Evolutionary conservation across 2,329 filamentous ascomycete genomes (phyloP).

Genomic region (Coniella vitis): DNA sequence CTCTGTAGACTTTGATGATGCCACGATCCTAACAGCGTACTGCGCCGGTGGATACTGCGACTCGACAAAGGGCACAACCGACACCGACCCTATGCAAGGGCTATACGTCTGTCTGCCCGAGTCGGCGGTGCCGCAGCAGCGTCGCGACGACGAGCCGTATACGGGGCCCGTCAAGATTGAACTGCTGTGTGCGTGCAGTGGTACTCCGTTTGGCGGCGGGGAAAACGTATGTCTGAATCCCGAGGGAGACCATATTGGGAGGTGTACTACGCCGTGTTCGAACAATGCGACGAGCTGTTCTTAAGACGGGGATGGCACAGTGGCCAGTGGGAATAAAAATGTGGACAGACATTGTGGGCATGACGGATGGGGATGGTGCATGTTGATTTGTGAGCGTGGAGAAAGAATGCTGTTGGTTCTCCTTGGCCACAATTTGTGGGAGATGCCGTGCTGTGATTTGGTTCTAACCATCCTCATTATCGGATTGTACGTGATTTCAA

Average conservation of each 20-base stretch:
- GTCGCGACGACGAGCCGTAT: slow-evolving; percentile 6
- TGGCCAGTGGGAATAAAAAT: not conserved
- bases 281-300: not conserved
- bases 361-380: too few species aligned
- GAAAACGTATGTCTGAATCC: slow-evolving; percentile 15
- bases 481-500: too few species aligned
- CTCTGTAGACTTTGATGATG: slow-evolving; percentile 10
- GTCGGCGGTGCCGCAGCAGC: slow-evolving; percentile 7
- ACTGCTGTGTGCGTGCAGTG: slow-evolving; percentile 15
- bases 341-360: too few species aligned
- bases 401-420: too few species aligned
- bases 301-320: not conserved
- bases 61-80: slow-evolving; percentile 8
- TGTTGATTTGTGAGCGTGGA: too few species aligned
- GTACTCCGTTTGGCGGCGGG: slow-evolving; percentile 4
- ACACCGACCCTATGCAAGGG: slow-evolving; percentile 12
- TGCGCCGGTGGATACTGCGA: slow-evolving; percentile 12
- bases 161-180: slow-evolving; percentile 15
- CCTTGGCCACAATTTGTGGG: too few species aligned
- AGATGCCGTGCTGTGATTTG: too few species aligned
- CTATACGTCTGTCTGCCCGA: slow-evolving; percentile 13
- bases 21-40: slow-evolving; percentile 15
- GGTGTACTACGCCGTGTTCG: slow-evolving; percentile 11
- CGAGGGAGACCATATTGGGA: slow-evolving; percentile 12
- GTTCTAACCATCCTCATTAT: too few species aligned